Base-by-base conservation (phyloP, 192 early-diverging fungal species). In the Jimgerdemannia lactiflua region DNA sequence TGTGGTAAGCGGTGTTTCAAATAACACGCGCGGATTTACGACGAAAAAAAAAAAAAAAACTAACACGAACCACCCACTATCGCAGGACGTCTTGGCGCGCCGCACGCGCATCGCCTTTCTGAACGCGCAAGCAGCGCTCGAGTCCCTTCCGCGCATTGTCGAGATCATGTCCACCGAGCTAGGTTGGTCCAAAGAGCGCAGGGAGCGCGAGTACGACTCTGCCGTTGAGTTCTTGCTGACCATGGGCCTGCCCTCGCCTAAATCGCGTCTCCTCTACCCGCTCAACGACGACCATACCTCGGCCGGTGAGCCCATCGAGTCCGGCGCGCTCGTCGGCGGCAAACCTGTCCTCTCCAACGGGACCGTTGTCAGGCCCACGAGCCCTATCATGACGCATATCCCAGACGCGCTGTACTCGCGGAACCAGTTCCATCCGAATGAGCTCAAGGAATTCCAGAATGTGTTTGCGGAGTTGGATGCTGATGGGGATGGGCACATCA, bases 81-180 rank as follows among this genome's bases (percentile, higher is more conserved):
- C 68, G 83, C 49, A 59, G 49, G 97, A 99, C 86, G 95, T 99
- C 6, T 84, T 99, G 74, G 96, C 91, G 8, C 92, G 97, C 43
- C 94, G 97, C 67, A 91, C 91, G 65, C 92, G 97, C 8, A 85
- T 99, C 42, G 94, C 96, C 3, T 98, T 98, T 89, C 89, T 99
- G 64, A 95, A 98, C 81, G 94, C 95, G 20, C 93, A 94, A 78
- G 96, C 96, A 10, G 92, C 95, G 40, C 86, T 91, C 70, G 95
- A 97, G 70, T 86, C 94, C 3, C 84, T 99, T 19, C 96, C 96
- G 7, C 84, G 86, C 43, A 91, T 99, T 9, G 89, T 97, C 63
- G 94, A 94, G 71, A 96, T 99, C 72, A 97, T 99, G 97, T 84
- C 91, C 0, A 83, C 88, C 44, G 97, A 99, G 80, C 90, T 99